Base-by-base conservation (phyloP, 1,139 yeast genomes). In the Torulaspora globosa region DNA sequence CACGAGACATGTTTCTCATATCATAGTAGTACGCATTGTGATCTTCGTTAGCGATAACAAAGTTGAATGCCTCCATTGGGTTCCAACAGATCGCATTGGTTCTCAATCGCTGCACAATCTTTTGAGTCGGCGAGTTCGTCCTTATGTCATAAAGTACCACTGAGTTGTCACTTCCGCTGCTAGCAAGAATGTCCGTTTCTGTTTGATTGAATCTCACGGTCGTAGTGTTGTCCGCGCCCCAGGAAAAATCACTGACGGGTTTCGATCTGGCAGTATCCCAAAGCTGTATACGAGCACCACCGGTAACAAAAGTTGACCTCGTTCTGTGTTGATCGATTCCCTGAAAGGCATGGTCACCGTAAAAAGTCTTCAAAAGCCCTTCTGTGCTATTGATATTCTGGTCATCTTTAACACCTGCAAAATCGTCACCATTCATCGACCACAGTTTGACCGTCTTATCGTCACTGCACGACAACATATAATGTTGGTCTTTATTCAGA, bases 1-100 rank as follows among this genome's bases (percentile, higher is more conserved):
- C 83, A 46, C 85, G 75, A 38, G 74, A 74, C 76, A 94, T 73
- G 62, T 89, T 86, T 62, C 99, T 77, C 97, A 94, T 92, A 69
- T 94, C 99, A 80, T 96, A 94, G 47, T 85, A 76, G 65, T 94
- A 94, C 9, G 84, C 83, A 63, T 94, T 94, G 68, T 92, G 97
- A 70, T 94, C 98, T 69, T 94, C 99, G 61, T 80, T 80, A 1
- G 89, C 98, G 41, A 87, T 80, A 15, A 92, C 97, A 70, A 94
- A 90, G 62, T 84, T 82, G 70, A 80, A 92, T 1, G 98, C 96
- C 68, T 92, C 97, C 85, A 92, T 87, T 3, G 99, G 99, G 67
- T 94, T 92, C 97, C 97, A 94, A 46, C 90, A 76, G 27, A 94
- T 74, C 37, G 94, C 76, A 66, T 94, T 94, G 19, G 94, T 86